Percentiles rank a stretch among this genome's conserved stretches.
Evolutionary conservation across 208 protist genomes (phyloP).

Genomic region (Kentomonas sorsogonicus): DNA sequence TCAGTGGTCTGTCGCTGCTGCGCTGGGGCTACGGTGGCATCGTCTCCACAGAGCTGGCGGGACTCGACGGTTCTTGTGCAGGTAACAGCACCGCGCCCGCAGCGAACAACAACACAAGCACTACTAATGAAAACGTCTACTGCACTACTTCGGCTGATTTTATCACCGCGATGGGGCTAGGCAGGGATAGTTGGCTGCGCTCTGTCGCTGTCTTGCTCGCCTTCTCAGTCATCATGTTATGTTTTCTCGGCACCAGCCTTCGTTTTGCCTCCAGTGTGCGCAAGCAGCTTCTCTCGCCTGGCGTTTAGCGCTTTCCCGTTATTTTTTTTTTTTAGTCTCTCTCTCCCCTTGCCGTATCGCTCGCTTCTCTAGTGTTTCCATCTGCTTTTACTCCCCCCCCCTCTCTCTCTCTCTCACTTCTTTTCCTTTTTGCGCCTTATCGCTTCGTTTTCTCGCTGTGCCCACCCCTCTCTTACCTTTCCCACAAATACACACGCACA

Average conservation of each 20-base stretch:
- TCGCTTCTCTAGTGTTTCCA: too few relatives aligned
- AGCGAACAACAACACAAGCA: too few relatives aligned
- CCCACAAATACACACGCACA: too few relatives aligned
- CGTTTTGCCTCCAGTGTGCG: slow-evolving; percentile 10
- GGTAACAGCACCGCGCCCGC: neutral
- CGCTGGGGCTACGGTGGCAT: slow-evolving; percentile 42
- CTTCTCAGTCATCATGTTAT: slow-evolving; percentile 12
- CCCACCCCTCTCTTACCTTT: too few relatives aligned
- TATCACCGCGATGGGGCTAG: slow-evolving; percentile 12
- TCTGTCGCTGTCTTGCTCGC: slow-evolving; percentile 8
- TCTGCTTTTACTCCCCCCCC: too few relatives aligned
- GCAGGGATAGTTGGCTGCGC: slow-evolving; percentile 13
- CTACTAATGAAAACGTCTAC: too few relatives aligned
- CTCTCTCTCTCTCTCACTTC: neutral
- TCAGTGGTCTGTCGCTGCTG: slow-evolving; percentile 32
- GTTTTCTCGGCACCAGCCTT: slow-evolving; percentile 16
- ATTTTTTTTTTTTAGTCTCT: neutral
- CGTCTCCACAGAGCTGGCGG: slow-evolving; percentile 22
- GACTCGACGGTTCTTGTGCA: slow-evolving; percentile 18
- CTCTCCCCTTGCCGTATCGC: too few relatives aligned
- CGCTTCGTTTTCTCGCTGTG: neutral
- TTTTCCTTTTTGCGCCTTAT: slow-evolving; percentile 13
- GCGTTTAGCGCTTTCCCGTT: neutral
- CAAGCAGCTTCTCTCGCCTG: neutral
- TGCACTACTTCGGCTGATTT: slow-evolving; percentile 14